A percentile compares a stretch with the other conserved stretches of the same genome.
Conservation (phyloP, 192 early-diverging fungal genomes). For the Coemansia sp. region DNA sequence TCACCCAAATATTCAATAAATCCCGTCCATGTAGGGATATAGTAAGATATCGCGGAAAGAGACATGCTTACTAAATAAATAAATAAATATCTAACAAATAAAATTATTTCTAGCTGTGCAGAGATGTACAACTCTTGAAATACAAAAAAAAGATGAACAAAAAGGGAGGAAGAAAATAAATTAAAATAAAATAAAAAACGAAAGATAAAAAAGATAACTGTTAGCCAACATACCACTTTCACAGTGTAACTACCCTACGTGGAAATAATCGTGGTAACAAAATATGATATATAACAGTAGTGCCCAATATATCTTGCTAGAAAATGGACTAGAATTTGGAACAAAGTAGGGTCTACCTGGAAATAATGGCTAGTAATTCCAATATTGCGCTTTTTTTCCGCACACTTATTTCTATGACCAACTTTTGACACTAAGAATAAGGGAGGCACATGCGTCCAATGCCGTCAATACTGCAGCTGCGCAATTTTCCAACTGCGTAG, state of each 20-base stretch:
- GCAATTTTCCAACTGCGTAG: constrained; percentile 2
- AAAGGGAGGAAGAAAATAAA: too few relatives aligned
- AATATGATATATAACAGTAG: not conserved
- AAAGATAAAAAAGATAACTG: not conserved
- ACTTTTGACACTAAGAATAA: not conserved
- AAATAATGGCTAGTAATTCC: constrained; percentile 5
- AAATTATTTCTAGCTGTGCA: not conserved
- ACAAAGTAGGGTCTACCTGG: not conserved
- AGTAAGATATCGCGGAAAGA: constrained; percentile 33
- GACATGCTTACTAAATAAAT: constrained; percentile 11
- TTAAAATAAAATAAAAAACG: not conserved
- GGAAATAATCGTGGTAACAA: not conserved
- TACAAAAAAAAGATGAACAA: not conserved
- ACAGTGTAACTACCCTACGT: not conserved
- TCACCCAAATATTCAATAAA: constrained; percentile 33
- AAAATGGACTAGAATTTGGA: not conserved
- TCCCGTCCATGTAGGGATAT: constrained; percentile 44
- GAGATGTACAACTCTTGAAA: constrained; percentile 1
- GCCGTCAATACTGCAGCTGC: not conserved
- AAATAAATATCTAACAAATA: not conserved
- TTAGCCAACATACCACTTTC: not conserved
- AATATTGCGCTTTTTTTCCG: not conserved
- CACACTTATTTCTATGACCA: not conserved
- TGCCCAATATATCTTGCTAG: not conserved
- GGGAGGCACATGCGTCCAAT: not conserved